phyloP scores from a whole-genome alignment of 192 early-diverging fungal species.

The Coemansia sp. region DNA sequence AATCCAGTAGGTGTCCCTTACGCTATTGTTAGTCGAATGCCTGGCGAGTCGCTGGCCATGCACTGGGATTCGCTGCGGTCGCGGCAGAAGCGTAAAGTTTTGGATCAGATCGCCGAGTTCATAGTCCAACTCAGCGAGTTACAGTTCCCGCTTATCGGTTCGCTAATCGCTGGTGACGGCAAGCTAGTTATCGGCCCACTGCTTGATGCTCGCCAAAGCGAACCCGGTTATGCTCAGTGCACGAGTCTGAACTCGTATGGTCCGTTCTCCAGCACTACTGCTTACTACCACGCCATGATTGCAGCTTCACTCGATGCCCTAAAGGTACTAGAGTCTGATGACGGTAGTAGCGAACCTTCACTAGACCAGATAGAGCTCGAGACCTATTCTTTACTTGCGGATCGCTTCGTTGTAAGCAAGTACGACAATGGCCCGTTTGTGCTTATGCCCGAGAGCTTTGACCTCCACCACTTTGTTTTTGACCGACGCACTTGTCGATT shows the following conservation, averaged over 20 bases:
- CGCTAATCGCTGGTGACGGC: conserved; percentile 19
- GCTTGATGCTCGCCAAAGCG: conserved; percentile 31
- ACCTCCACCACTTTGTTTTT: conserved; percentile 32
- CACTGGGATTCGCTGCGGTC: conserved; percentile 24
- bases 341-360: conserved; percentile 8
- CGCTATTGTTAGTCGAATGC: conserved; percentile 16
- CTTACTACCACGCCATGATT: conserved; percentile 36
- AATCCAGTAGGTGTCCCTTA: conserved; percentile 44
- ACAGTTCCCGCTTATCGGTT: conserved; percentile 33
- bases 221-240: conserved; percentile 23
- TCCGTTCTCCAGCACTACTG: conserved; percentile 18
- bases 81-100: conserved; percentile 23
- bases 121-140: conserved; percentile 37
- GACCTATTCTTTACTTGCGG: conserved; percentile 5
- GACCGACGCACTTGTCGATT: conserved; percentile 19
- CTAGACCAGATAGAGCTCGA: conserved; percentile 31
- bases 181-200: conserved; percentile 28
- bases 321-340: neutral
- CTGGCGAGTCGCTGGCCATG: conserved; percentile 17
- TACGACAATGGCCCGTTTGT: conserved; percentile 27
- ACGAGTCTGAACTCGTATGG: conserved; percentile 7
- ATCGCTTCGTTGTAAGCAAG: conserved; percentile 7
- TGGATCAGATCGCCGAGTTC: conserved; percentile 39
- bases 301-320: conserved; percentile 26
- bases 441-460: conserved; percentile 44